Evolutionary conservation across 441 rosid genomes (phyloP), one percentile per base, ranked within the genome.

Genomic region (Flueggea neowawraea): DNA sequence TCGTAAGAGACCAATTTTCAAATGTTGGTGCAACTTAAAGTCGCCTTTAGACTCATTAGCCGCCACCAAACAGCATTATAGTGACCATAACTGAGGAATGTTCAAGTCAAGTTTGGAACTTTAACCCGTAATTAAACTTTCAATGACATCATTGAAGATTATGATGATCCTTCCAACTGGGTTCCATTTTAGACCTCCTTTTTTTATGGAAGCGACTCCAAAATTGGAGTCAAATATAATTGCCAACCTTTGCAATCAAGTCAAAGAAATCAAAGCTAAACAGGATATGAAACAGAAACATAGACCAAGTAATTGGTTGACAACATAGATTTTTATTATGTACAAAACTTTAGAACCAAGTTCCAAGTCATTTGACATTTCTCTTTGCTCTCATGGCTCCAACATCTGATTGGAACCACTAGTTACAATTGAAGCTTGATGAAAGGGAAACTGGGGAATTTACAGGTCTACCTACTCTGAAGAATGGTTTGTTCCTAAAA

Each of bases 351-450:
- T 51, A 50, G 16, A 57, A 56, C n/a, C 12, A 65, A 22, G 61
- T 55, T 52, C 31, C 54, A 9, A 22, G 16, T 36, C 41, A 36
- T 36, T 36, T 36, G 55, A 55, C 16, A 44, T 72, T 55, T 58
- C 17, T 55, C n/a, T 31, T 54, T 60, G 51, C 55, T 64, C 64
- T 65, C 55, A 22, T 61, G 82, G 72, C 70, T 72, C 75, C 83
- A 75, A 75, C 71, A 11, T 10, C 32, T 48, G 71, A 72, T 72
- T 78, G 83, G 77, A 72, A 61, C 65, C 78, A 51, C 41, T 31
- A 36, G 15, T 57, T 58, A 68, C 72, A 63, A 47, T 54, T 69
- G 33, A 66, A 60, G 33, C 44, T 67, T 14, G 12, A 51, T 45
- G 57, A 17, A 49, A 16, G 51, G 49, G 49, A 4, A 57, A 59